Conservation (phyloP, 2,329 filamentous ascomycete species). For the Acrocalymma vagum region DNA sequence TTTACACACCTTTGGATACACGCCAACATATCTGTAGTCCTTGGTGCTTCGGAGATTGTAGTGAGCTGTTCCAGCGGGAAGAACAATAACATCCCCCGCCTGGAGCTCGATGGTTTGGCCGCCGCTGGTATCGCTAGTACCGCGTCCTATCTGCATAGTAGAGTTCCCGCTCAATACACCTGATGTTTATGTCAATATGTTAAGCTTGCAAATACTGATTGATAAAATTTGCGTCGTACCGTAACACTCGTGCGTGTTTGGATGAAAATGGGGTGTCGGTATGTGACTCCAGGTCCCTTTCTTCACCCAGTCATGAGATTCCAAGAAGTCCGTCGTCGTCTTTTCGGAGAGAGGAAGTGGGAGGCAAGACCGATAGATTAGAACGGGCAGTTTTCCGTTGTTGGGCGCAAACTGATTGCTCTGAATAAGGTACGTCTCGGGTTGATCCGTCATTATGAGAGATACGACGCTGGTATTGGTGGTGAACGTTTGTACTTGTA, state of each 20-base stretch:
- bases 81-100: constrained; percentile 6
- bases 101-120: background rate
- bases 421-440: too few species aligned
- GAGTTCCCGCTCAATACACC: constrained; percentile 1
- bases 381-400: background rate
- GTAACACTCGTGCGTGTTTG: constrained; percentile 7
- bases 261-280: background rate
- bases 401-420: too few species aligned
- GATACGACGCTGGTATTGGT: too few species aligned
- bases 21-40: constrained; percentile 2
- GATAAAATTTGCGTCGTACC: background rate
- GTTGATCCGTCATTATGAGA: too few species aligned
- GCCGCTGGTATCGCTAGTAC: background rate
- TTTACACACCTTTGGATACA: background rate
- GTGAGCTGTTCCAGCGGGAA: constrained; percentile 4
- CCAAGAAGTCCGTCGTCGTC: background rate
- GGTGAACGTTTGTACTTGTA: too few species aligned
- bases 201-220: too few species aligned
- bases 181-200: background rate
- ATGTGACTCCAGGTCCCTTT: constrained; percentile 2
- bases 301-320: constrained; percentile 1
- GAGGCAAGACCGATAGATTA: constrained; percentile 1
- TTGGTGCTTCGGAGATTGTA: constrained; percentile 1
- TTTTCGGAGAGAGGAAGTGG: background rate
- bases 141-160: background rate